phyloP scores from a whole-genome alignment of 139 green algal genomes.

The Asterochloris sp. region DNA sequence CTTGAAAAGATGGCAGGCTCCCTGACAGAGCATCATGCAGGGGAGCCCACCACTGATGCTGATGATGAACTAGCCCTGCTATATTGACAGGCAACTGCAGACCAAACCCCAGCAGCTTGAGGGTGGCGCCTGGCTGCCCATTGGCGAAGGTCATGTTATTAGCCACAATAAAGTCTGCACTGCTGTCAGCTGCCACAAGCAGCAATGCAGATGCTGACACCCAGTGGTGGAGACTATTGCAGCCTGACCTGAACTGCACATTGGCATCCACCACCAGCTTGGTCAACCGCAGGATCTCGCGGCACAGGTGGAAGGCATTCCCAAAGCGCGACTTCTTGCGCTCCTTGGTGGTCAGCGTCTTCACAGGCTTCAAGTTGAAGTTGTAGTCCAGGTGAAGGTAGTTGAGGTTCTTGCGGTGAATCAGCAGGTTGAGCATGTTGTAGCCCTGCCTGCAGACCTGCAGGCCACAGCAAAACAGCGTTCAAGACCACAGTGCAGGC shows the following conservation, averaged over 20 bases:
- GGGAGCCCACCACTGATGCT: too few relatives aligned
- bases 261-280: slow-evolving; percentile 98
- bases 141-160: too few relatives aligned
- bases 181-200: too few relatives aligned
- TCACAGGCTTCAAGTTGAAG: slow-evolving; percentile 99
- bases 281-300: slow-evolving; percentile 98
- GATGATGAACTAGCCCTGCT: too few relatives aligned
- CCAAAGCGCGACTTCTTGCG: slow-evolving; percentile 99
- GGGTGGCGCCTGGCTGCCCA: too few relatives aligned
- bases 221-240: too few relatives aligned
- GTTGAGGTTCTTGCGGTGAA: slow-evolving; percentile 99
- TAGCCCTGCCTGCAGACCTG: slow-evolving; percentile 99
- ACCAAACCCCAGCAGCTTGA: too few relatives aligned
- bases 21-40: too few relatives aligned
- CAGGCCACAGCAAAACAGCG: background rate
- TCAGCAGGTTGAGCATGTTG: slow-evolving; percentile 99
- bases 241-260: slow-evolving; percentile 65
- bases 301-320: slow-evolving; percentile 99
- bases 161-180: too few relatives aligned
- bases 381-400: slow-evolving; percentile 99
- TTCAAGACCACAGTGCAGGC: background rate
- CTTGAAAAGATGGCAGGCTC: too few relatives aligned
- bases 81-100: too few relatives aligned
- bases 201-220: too few relatives aligned
- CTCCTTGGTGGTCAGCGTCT: slow-evolving; percentile 99